Conservation (phyloP, 495 filamentous ascomycete genomes). For the Penicilliopsis zonata region DNA sequence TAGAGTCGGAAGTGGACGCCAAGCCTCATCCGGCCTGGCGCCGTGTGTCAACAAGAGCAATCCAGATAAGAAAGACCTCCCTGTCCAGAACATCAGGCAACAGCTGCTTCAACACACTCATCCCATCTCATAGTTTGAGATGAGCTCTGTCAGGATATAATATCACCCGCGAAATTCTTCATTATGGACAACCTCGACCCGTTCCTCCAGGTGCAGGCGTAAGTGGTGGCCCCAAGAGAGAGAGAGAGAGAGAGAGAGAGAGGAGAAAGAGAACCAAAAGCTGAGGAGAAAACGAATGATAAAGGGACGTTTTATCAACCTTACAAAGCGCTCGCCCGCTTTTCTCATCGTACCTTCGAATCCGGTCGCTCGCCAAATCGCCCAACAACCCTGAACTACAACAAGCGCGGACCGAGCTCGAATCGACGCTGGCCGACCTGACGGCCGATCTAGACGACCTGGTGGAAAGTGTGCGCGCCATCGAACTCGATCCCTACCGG, state of each 20-base stretch:
- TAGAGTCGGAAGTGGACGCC: no score
- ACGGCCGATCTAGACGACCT: slow-evolving; percentile 82
- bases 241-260: background rate
- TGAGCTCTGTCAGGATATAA: no score
- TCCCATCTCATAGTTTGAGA: no score
- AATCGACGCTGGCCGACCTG: slow-evolving; percentile 61
- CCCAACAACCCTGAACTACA: slow-evolving; percentile 70
- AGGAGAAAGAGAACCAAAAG: background rate
- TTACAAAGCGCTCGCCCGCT: slow-evolving; percentile 69
- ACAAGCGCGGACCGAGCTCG: slow-evolving; percentile 74
- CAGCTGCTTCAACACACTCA: no score
- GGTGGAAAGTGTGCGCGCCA: slow-evolving; percentile 71
- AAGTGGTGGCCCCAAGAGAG: slow-evolving; percentile 14
- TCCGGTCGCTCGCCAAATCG: slow-evolving; percentile 68
- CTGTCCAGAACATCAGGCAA: no score
- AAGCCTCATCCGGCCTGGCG: no score
- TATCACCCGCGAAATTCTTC: no score
- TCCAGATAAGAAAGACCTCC: no score
- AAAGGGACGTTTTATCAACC: slow-evolving; percentile 73
- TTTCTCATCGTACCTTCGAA: slow-evolving; percentile 91
- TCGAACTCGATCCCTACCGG: slow-evolving; percentile 79
- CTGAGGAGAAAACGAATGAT: slow-evolving; percentile 5
- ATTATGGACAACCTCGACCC: slow-evolving; percentile 72
- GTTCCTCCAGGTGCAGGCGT: slow-evolving; percentile 90
- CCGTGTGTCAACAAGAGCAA: no score